Conservation (phyloP, 1,284 basidiomycete genomes). For the Porogramme epimiltina region DNA sequence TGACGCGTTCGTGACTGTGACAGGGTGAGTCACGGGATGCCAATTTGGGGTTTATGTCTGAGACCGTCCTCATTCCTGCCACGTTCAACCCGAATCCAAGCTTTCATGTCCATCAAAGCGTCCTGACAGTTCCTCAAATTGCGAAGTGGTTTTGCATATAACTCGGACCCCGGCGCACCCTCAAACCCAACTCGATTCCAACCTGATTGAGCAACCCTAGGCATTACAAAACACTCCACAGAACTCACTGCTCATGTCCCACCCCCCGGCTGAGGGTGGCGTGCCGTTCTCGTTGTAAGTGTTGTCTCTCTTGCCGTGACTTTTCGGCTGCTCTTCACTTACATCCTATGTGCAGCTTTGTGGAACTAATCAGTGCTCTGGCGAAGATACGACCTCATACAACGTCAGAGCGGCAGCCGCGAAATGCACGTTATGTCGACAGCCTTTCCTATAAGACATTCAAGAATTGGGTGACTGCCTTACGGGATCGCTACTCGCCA, state of each 20-base stretch:
- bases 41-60: neutral
- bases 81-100: neutral
- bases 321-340: neutral
- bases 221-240: too few species aligned
- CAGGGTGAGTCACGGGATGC: too few species aligned
- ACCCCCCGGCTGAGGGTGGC: neutral
- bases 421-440: slow-evolving; percentile 7
- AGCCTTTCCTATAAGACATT: slow-evolving; percentile 34
- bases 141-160: neutral
- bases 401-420: slow-evolving; percentile 11
- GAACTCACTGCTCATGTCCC: too few species aligned
- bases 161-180: neutral
- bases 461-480: slow-evolving; percentile 46
- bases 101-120: too few species aligned
- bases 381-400: slow-evolving; percentile 18
- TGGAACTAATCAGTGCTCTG: slow-evolving; percentile 22
- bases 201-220: too few species aligned
- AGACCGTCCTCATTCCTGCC: neutral
- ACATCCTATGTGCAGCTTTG: slow-evolving; percentile 13
- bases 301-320: slow-evolving; percentile 32
- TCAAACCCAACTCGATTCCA: too few species aligned
- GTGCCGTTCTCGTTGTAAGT: slow-evolving; percentile 17
- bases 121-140: neutral
- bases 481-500: slow-evolving; percentile 45
- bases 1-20: slow-evolving; percentile 10